phyloP scores from a whole-genome alignment of 2,329 filamentous ascomycete species.

The Calonectria ilicicola region DNA sequence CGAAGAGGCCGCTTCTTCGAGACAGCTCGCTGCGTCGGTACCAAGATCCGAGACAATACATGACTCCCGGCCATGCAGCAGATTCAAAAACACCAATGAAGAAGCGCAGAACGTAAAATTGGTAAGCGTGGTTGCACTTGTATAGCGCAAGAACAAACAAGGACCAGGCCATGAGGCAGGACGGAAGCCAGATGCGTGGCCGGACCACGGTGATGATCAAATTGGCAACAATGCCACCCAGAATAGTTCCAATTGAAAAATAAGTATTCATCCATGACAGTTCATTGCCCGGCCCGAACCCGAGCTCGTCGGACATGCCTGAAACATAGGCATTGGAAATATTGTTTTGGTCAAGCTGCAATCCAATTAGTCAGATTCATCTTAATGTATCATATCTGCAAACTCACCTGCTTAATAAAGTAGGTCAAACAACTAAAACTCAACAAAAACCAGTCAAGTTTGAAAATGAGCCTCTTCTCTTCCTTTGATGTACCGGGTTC shows the following conservation, averaged over 20 bases:
- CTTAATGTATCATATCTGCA: too few relatives aligned
- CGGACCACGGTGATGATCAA: constrained; percentile 57
- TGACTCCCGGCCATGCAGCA: constrained; percentile 66
- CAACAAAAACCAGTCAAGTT: constrained; percentile 62
- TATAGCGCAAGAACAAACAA: constrained; percentile 54
- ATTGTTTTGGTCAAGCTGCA: constrained; percentile 56
- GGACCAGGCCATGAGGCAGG: constrained; percentile 52
- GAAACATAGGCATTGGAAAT: constrained; percentile 62
- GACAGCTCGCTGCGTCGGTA: constrained; percentile 69
- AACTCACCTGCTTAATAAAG: constrained; percentile 55
- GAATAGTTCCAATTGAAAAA: constrained; percentile 59
- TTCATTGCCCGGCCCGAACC: constrained; percentile 54
- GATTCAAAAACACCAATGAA: constrained; percentile 67
- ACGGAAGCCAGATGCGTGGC: constrained; percentile 56
- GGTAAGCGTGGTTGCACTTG: constrained; percentile 48
- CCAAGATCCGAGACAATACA: constrained; percentile 68
- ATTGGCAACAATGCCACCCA: constrained; percentile 58
- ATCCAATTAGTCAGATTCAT: constrained; percentile 8
- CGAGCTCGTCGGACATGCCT: constrained; percentile 60
- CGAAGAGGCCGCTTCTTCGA: constrained; percentile 68
- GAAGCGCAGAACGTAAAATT: constrained; percentile 63
- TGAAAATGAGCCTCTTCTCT: constrained; percentile 60
- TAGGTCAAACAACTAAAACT: constrained; percentile 54
- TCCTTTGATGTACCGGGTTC: constrained; percentile 52
- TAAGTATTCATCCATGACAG: constrained; percentile 60